Conservation (phyloP, 179 eudicot genomes). For the Silene noctiflora region DNA sequence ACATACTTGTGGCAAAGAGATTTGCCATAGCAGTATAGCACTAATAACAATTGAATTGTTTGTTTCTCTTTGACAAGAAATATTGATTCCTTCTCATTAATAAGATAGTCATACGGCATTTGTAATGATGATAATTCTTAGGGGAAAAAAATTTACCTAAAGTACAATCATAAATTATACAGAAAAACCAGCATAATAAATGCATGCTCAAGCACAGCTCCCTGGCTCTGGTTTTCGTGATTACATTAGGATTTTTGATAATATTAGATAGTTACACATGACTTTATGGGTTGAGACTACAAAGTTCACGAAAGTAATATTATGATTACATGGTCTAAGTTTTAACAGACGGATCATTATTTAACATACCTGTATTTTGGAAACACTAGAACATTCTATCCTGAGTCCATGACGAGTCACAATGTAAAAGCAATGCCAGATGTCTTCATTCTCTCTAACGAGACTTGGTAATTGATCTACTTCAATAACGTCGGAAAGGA, state of each 20-base stretch:
- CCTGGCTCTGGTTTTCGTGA: background rate
- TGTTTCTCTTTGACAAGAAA: too few relatives aligned
- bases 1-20: background rate
- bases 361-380: slow-evolving; percentile 61
- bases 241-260: background rate
- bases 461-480: slow-evolving; percentile 59
- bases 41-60: too few relatives aligned
- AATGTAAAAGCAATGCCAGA: slow-evolving; percentile 70
- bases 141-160: background rate
- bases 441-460: slow-evolving; percentile 62
- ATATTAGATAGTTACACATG: background rate
- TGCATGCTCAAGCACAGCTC: background rate
- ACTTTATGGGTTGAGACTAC: background rate
- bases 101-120: background rate
- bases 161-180: too few relatives aligned
- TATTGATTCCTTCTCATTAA: too few relatives aligned
- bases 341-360: background rate
- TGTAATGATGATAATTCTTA: background rate
- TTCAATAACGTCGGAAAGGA: slow-evolving; percentile 71
- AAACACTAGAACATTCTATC: slow-evolving; percentile 72
- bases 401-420: slow-evolving; percentile 73
- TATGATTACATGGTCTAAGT: background rate
- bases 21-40: background rate
- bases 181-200: background rate
- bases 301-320: background rate